Conservation (phyloP, 2,329 filamentous ascomycete genomes). For the Orbilia ellipsospora region DNA sequence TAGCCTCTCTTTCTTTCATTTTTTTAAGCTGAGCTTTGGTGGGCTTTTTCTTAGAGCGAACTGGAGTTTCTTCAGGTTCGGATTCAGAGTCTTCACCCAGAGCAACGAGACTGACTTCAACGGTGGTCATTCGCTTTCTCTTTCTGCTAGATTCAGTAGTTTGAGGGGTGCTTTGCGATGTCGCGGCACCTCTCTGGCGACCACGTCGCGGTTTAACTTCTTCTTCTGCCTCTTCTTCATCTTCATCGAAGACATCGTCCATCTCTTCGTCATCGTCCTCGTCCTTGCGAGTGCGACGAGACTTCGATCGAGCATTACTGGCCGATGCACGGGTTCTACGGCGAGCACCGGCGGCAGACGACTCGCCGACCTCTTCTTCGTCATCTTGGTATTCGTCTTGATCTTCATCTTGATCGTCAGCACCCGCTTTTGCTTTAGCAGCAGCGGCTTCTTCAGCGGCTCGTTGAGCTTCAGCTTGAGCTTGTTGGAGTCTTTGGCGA, state of each 20-base stretch:
- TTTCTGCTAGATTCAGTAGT: slow-evolving; percentile 17
- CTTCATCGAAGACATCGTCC: background rate
- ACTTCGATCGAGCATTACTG: background rate
- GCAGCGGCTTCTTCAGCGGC: slow-evolving; percentile 13
- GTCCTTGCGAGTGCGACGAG: background rate
- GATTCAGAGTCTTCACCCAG: slow-evolving; percentile 18
- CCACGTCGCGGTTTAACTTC: background rate
- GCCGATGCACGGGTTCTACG: slow-evolving; percentile 11
- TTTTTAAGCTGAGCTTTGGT: slow-evolving; percentile 45
- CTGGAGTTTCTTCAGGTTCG: slow-evolving; percentile 1
- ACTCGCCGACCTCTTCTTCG: slow-evolving; percentile 31
- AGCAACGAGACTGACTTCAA: slow-evolving; percentile 13
- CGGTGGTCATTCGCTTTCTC: slow-evolving; percentile 14
- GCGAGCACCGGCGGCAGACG: slow-evolving; percentile 33
- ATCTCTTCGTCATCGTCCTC: slow-evolving; percentile 31
- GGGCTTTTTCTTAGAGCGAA: slow-evolving; percentile 15
- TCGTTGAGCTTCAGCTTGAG: slow-evolving; percentile 1
- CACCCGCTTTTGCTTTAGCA: slow-evolving; percentile 5
- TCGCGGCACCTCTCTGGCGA: slow-evolving; percentile 13
- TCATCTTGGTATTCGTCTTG: slow-evolving; percentile 12
- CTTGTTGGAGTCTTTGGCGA: slow-evolving; percentile 20
- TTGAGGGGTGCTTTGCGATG: slow-evolving; percentile 19
- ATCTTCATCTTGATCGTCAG: slow-evolving; percentile 7
- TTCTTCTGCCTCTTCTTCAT: slow-evolving; percentile 27
- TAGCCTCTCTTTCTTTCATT: slow-evolving; percentile 24